phyloP scores from a whole-genome alignment of 2,329 filamentous ascomycete species.

The Coleophoma crateriformis region DNA sequence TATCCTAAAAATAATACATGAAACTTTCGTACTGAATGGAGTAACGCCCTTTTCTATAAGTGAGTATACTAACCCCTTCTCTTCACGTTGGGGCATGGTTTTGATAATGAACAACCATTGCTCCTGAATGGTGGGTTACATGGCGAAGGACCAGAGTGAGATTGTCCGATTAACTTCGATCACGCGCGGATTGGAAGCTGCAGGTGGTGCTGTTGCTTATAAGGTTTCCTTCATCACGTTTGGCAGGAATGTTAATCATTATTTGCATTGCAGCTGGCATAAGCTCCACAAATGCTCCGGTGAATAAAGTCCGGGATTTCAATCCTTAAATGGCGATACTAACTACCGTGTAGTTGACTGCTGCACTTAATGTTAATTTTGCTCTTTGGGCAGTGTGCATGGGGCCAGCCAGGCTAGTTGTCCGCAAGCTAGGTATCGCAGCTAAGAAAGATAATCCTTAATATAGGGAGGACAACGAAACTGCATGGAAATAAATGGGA shows the following conservation, averaged over 20 bases:
- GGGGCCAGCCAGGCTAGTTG: slow-evolving; percentile 18
- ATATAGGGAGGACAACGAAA: no score
- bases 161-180: slow-evolving; percentile 39
- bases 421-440: slow-evolving; percentile 14
- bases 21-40: no score
- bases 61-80: not conserved
- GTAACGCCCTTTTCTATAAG: slow-evolving; percentile 17
- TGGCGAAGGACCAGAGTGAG: slow-evolving; percentile 29
- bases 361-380: slow-evolving; percentile 18
- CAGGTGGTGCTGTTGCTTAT: slow-evolving; percentile 32
- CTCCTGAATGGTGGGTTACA: slow-evolving; percentile 28
- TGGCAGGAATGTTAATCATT: not conserved
- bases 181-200: slow-evolving; percentile 36
- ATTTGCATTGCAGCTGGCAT: slow-evolving; percentile 17
- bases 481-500: no score
- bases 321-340: not conserved
- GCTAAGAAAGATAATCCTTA: no score
- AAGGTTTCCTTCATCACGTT: not conserved
- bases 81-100: slow-evolving; percentile 12
- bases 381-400: slow-evolving; percentile 21
- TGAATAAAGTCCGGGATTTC: not conserved
- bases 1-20: no score
- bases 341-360: slow-evolving; percentile 6
- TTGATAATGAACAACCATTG: slow-evolving; percentile 13
- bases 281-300: slow-evolving; percentile 22